Conservation (phyloP, 1,284 basidiomycete species). For the Boletus sp. region DNA sequence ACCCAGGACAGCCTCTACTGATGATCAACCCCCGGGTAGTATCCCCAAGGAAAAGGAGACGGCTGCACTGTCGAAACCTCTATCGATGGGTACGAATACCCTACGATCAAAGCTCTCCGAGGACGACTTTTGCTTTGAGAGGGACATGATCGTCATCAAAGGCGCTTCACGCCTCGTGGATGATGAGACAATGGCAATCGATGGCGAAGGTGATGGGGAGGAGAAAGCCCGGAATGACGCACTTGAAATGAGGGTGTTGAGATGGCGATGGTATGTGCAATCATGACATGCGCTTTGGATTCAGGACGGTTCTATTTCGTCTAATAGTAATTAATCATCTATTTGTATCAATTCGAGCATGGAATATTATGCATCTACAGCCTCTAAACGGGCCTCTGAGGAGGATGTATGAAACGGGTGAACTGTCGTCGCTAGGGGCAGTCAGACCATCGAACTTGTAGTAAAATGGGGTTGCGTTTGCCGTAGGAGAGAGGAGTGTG, state of each 20-base stretch:
- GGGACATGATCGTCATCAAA: constrained; percentile 25
- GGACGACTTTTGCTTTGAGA: constrained; percentile 31
- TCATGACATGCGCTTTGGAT: constrained; percentile 6
- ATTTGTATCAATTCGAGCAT: constrained; percentile 20
- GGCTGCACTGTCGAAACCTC: background rate
- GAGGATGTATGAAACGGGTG: background rate
- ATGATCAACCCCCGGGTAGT: background rate
- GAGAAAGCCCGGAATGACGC: no score
- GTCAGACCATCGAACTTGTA: no score
- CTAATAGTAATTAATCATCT: constrained; percentile 20
- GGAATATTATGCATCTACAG: constrained; percentile 1
- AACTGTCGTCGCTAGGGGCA: background rate
- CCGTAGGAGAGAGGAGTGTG: no score
- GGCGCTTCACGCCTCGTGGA: background rate
- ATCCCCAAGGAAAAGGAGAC: constrained; percentile 4
- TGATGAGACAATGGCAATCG: constrained; percentile 20
- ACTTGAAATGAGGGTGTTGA: constrained; percentile 30
- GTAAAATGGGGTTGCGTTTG: no score
- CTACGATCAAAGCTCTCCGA: constrained; percentile 27
- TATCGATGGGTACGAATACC: background rate
- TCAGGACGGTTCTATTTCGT: constrained; percentile 15
- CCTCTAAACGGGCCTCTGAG: background rate
- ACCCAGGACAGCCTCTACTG: background rate
- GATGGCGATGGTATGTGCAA: constrained; percentile 33
- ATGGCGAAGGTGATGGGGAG: constrained; percentile 13